Percentiles rank a stretch among this genome's conserved stretches.
Evolutionary conservation across 441 rosid genomes (phyloP).

Genomic region (Pelargonium cotyledonis): DNA sequence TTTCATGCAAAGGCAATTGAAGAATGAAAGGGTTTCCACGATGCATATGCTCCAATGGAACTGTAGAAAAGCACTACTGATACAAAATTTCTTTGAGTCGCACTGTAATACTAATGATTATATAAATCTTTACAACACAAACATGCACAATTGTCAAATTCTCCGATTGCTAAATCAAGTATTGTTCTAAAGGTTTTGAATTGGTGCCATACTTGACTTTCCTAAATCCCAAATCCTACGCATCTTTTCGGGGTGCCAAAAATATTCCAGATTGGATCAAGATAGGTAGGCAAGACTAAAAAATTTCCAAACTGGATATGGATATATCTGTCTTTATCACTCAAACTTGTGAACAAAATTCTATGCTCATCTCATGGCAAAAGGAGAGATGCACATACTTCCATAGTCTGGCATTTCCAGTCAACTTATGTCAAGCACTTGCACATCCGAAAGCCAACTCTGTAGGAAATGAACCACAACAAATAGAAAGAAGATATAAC

Average conservation of each 20-base stretch:
- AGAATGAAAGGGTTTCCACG: not conserved
- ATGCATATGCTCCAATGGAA: not conserved
- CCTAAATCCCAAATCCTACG: not conserved
- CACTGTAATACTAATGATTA: conserved; percentile 3
- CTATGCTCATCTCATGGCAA: conserved; percentile 4
- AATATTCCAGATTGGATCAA: conserved; percentile 15
- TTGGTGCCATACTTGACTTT: not conserved
- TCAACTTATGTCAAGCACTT: conserved; percentile 4
- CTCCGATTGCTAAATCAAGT: not conserved
- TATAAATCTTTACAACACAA: conserved; percentile 6
- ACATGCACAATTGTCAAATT: not conserved
- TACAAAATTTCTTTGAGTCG: not conserved
- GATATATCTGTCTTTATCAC: conserved; percentile 19
- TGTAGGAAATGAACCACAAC: conserved; percentile 3
- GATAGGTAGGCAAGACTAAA: conserved; percentile 9
- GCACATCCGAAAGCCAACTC: not conserved
- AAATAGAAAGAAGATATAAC: not conserved
- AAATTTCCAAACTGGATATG: not conserved
- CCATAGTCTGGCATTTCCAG: conserved; percentile 1
- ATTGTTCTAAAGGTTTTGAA: not conserved
- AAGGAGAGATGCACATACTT: conserved; percentile 8
- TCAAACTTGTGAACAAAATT: conserved; percentile 18
- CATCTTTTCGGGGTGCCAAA: not conserved
- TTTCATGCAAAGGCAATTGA: conserved; percentile 10
- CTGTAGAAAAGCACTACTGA: not conserved